These are phyloP conservation scores for Chalciporus piperatoides DNA, from an alignment of 1,284 basidiomycete species.

Conservation along the genomic window DNA sequence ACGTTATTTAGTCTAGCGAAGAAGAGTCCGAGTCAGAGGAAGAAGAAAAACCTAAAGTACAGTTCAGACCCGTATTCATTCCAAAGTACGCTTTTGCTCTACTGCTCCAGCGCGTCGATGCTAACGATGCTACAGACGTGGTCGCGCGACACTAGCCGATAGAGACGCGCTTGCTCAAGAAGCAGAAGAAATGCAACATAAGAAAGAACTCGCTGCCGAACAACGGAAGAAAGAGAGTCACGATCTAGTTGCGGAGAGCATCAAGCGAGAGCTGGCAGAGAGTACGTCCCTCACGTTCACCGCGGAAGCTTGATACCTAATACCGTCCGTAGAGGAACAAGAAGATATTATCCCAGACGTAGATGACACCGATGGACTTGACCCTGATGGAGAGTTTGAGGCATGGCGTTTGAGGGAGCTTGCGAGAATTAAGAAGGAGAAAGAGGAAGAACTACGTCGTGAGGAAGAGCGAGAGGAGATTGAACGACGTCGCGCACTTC, in stretches of 20 bases:
- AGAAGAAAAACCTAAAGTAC: conserved; percentile 58
- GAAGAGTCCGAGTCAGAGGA: conserved; percentile 72
- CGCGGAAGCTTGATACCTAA: not conserved
- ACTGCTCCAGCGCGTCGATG: conserved; percentile 4
- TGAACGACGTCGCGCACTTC: conserved; percentile 84
- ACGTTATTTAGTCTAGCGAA: conserved; percentile 59
- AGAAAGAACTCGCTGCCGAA: conserved; percentile 65
- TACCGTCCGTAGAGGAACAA: conserved; percentile 66
- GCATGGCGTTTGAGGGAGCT: conserved; percentile 95
- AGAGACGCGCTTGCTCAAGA: conserved; percentile 63
- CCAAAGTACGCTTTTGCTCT: conserved; percentile 59
- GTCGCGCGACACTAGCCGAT: conserved; percentile 63
- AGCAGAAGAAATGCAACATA: conserved; percentile 61
- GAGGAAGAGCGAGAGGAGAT: conserved; percentile 88
- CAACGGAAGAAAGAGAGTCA: conserved; percentile 78
- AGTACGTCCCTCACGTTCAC: conserved; percentile 46
- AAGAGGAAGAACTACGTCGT: conserved; percentile 72
- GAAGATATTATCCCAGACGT: conserved; percentile 81
- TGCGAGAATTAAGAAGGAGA: conserved; percentile 86
- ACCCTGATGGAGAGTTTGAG: conserved; percentile 90
- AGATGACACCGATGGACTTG: conserved; percentile 93
- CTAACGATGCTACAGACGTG: conserved; percentile 49
- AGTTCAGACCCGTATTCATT: conserved; percentile 86
- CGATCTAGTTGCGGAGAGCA: conserved; percentile 84
- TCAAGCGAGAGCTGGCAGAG: conserved; percentile 78